These are phyloP conservation scores for Blastosporella zonata DNA, from an alignment of 1,284 basidiomycete species.

Conservation along the genomic window DNA sequence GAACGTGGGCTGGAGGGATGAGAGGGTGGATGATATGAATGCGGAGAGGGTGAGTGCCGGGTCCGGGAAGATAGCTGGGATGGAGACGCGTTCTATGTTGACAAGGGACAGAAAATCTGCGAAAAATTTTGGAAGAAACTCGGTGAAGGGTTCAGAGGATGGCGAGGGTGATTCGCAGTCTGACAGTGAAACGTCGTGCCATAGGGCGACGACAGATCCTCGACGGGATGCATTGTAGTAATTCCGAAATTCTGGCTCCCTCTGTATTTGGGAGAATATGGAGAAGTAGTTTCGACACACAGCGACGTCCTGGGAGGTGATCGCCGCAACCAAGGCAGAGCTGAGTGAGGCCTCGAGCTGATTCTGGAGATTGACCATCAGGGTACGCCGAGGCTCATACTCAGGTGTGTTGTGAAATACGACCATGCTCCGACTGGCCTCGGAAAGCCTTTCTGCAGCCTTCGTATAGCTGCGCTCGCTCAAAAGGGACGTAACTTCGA, in stretches of 20 bases:
- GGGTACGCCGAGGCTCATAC: constrained; percentile 77
- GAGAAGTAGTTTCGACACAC: constrained; percentile 76
- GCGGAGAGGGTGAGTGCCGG: constrained; percentile 70
- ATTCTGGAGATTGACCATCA: constrained; percentile 90
- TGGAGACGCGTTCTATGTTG: constrained; percentile 67
- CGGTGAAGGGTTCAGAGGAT: constrained; percentile 42
- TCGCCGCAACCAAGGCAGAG: constrained; percentile 80
- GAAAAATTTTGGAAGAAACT: constrained; percentile 77
- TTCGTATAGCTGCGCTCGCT: constrained; percentile 77
- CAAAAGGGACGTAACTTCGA: constrained; percentile 83
- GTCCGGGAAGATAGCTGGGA: constrained; percentile 81
- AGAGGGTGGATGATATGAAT: constrained; percentile 79
- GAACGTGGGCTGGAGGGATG: constrained; percentile 76
- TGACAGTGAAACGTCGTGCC: constrained; percentile 56
- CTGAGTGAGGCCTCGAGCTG: constrained; percentile 89
- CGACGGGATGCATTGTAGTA: constrained; percentile 89
- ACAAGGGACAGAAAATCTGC: constrained; percentile 63
- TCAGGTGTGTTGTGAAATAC: constrained; percentile 89
- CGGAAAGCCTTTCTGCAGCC: constrained; percentile 84
- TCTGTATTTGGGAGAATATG: constrained; percentile 87
- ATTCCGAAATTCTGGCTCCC: constrained; percentile 86
- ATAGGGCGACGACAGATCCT: constrained; percentile 58
- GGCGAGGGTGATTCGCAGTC: constrained; percentile 42
- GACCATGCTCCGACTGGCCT: constrained; percentile 83
- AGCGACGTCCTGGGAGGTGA: constrained; percentile 70